Evolutionary conservation across 768 basidiomycete species (phyloP), one percentile per base, ranked within the genome.

Genomic region (Dentipellis sp.): DNA sequence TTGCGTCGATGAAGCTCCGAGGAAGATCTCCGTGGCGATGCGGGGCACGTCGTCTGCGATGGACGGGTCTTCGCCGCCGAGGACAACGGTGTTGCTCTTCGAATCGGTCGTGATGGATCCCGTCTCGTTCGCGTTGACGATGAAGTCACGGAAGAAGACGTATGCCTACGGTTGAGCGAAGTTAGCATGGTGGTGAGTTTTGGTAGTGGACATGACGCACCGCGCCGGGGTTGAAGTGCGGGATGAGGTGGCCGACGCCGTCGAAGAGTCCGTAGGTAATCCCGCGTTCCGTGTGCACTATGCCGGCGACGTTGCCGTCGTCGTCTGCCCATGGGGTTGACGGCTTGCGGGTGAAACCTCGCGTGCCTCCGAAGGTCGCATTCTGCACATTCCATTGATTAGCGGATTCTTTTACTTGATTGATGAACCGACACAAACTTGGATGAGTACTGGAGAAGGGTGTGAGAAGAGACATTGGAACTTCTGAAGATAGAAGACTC

Each of bases 331-430:
- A 89, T 0, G 81, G 77, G 0, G 88, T 88, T 2, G 81, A 76
- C 0, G 88, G 88, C 56, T 77, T 74, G 49, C 79, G 74, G 3
- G 83, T 81, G 66, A 90, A 90, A 3, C 88, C 88, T 67, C 81
- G 84, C 45, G 83, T 81, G 6, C 85, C 87, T 22, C 85, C 86
- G 60, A 88, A 90, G 0, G 88, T 88, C 22, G 86, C 87, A 62
- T 90, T 90, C 83, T 88, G 52, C 0, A 46, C 17, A 54, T 46
- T 34, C 36, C 3, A 34, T 52, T 5, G 39, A 29, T 34, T 17
- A 36, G 12, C 10, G 11, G 10, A 14, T 14, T 17, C 35, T 19
- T 11, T 19, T 1, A 10, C 51, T n/a, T 34, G 34, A 19, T 35
- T 19, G 17, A 10, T n/a, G 29, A 6, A 29, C 6, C 29, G 1